Evolutionary conservation across 2,329 filamentous ascomycete species (phyloP), one percentile per base, ranked within the genome.

Genomic region (Venturia pyrina): DNA sequence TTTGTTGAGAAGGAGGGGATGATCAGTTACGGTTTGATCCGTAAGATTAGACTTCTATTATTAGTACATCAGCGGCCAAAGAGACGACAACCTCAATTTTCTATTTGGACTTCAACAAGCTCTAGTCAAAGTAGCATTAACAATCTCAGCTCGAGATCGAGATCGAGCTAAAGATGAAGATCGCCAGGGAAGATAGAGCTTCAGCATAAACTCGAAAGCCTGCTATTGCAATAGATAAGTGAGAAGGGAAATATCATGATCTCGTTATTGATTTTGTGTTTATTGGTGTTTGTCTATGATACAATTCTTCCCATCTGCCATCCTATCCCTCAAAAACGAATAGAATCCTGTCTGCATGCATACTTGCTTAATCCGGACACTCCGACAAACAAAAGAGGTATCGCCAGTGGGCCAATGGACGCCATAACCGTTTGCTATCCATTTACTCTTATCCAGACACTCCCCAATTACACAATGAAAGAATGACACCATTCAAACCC

Each of bases 321-420:
- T 59, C 32, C 53, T 37, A 59, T 59, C 28, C 53, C 37, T 37
- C 32, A 59, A 7, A 57, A 59, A 37, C 53, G 53, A 59, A 59
- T 37, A 59, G 53, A 59, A 37, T 53, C 53, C 21, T 15, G 50
- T 24, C 28, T 57, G 15, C 50, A 7, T 10, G 32, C 53, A 32
- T 37, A 15, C 32, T 11, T 34, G 32, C 32, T 34, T 28, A 37
- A 59, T 59, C 53, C 53, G 7, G 28, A n/a, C 53, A 59, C 28
- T 32, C 28, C 5, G 37, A 34, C 15, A 37, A 37, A 34, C 15
- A 59, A 37, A 34, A 37, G 53, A 59, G 53, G 53, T 59, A 59
- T 59, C 53, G 53, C 53, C 32, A 59, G 32, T 37, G n/a, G n/a
- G 32, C 15, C 53, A 59, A 59, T n/a, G 53, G 37, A 59, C 53